Conservation (phyloP, 352 stramenopile species). For the Phytophthora colocasiae region DNA sequence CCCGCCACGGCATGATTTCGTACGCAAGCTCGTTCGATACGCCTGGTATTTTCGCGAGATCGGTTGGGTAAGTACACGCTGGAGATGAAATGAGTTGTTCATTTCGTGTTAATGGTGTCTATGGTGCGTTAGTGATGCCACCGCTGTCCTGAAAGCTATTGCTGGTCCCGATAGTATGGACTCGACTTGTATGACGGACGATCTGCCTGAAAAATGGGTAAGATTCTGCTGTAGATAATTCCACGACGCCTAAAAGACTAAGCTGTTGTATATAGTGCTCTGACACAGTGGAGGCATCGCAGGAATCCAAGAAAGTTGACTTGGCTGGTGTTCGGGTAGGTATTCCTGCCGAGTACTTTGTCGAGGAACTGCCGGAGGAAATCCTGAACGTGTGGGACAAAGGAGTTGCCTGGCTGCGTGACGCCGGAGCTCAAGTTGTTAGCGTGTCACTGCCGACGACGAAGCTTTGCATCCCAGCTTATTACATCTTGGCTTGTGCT, state of each 20-base stretch:
- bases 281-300: slow-evolving; percentile 37
- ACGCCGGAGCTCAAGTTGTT: slow-evolving; percentile 78
- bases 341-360: slow-evolving; percentile 95
- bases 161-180: slow-evolving; percentile 83
- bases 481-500: slow-evolving; percentile 98
- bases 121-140: slow-evolving; percentile 61
- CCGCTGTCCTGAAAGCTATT: slow-evolving; percentile 83
- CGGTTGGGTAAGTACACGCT: slow-evolving; percentile 60
- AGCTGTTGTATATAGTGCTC: slow-evolving; percentile 38
- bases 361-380: slow-evolving; percentile 89
- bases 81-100: neutral
- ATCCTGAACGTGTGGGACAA: slow-evolving; percentile 89
- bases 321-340: slow-evolving; percentile 91
- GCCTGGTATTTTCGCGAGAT: slow-evolving; percentile 93
- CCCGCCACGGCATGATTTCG: slow-evolving; percentile 95
- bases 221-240: slow-evolving; percentile 7
- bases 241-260: neutral
- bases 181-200: slow-evolving; percentile 76
- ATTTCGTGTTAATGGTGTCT: slow-evolving; percentile 1
- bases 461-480: slow-evolving; percentile 93
- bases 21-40: slow-evolving; percentile 98
- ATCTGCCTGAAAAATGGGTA: slow-evolving; percentile 64
- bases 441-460: slow-evolving; percentile 78
- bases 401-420: slow-evolving; percentile 72
- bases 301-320: slow-evolving; percentile 37